Evolutionary conservation across 768 basidiomycete genomes (phyloP).

Genomic region (Tephrocybe sp.): DNA sequence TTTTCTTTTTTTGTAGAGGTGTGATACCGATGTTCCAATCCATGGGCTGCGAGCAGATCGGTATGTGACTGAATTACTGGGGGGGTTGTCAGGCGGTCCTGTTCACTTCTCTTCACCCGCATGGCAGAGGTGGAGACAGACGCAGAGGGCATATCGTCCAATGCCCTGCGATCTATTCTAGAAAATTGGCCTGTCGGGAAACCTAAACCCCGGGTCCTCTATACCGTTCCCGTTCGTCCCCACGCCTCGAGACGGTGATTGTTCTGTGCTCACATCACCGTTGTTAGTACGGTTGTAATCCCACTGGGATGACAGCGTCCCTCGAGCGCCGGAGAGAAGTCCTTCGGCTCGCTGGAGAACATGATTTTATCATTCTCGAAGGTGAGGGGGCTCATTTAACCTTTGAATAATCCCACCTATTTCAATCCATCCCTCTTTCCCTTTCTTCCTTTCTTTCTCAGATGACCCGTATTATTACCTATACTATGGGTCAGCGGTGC

Average conservation of each 20-base stretch:
- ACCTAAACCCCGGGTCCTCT: slow-evolving; percentile 69
- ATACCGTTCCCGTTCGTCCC: slow-evolving; percentile 65
- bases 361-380: slow-evolving; percentile 80
- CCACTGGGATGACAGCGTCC: slow-evolving; percentile 73
- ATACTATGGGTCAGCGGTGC: slow-evolving; percentile 61
- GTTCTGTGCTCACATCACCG: background rate
- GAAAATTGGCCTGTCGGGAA: slow-evolving; percentile 68
- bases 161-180: slow-evolving; percentile 53
- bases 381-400: slow-evolving; percentile 37
- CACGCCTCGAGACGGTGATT: background rate
- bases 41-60: slow-evolving; percentile 53
- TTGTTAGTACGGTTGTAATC: slow-evolving; percentile 76
- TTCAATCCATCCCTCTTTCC: background rate
- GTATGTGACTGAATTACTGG: slow-evolving; percentile 28
- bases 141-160: slow-evolving; percentile 58
- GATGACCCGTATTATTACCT: slow-evolving; percentile 78
- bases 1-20: too few relatives aligned
- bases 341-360: slow-evolving; percentile 63
- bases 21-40: slow-evolving; percentile 56
- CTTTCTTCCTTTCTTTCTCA: slow-evolving; percentile 22
- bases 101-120: background rate
- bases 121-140: slow-evolving; percentile 69
- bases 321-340: slow-evolving; percentile 64
- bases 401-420: background rate
- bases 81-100: background rate